A percentile compares a stretch with the other conserved stretches of the same genome.
Evolutionary conservation across 306 rosid species (phyloP).

Genomic region (Chamaecrista fasciculata): DNA sequence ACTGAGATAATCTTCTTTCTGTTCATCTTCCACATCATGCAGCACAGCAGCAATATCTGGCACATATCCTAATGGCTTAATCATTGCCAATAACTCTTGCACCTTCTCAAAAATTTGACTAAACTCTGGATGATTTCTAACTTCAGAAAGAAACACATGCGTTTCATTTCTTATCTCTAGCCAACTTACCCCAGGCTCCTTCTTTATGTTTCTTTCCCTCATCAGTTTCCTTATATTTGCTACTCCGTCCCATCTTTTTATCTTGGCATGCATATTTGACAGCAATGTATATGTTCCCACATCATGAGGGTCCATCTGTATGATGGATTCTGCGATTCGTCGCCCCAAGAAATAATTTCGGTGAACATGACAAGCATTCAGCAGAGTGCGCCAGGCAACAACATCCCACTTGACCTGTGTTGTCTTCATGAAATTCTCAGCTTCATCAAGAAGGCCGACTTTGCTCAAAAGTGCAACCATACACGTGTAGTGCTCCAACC

Average conservation of each 20-base stretch:
- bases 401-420: conserved; percentile 69
- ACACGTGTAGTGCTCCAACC: conserved; percentile 82
- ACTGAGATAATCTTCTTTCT: conserved; percentile 70
- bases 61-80: conserved; percentile 60
- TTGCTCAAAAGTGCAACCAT: conserved; percentile 62
- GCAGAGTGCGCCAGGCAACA: conserved; percentile 84
- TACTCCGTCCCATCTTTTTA: conserved; percentile 64
- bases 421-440: conserved; percentile 62
- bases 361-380: conserved; percentile 78
- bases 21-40: conserved; percentile 73
- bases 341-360: conserved; percentile 60
- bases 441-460: conserved; percentile 62
- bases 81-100: conserved; percentile 57
- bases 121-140: conserved; percentile 64
- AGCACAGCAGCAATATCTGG: conserved; percentile 54
- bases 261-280: conserved; percentile 74
- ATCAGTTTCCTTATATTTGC: conserved; percentile 62
- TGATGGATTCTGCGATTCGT: conserved; percentile 55
- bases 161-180: conserved; percentile 57
- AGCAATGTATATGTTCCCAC: conserved; percentile 68
- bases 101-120: conserved; percentile 59
- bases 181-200: conserved; percentile 92
- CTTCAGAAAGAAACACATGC: conserved; percentile 66
- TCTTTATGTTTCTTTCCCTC: conserved; percentile 73
- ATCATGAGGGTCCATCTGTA: conserved; percentile 75